Conservation (phyloP, 2,329 filamentous ascomycete genomes). For the Cladosporium colombiae region DNA sequence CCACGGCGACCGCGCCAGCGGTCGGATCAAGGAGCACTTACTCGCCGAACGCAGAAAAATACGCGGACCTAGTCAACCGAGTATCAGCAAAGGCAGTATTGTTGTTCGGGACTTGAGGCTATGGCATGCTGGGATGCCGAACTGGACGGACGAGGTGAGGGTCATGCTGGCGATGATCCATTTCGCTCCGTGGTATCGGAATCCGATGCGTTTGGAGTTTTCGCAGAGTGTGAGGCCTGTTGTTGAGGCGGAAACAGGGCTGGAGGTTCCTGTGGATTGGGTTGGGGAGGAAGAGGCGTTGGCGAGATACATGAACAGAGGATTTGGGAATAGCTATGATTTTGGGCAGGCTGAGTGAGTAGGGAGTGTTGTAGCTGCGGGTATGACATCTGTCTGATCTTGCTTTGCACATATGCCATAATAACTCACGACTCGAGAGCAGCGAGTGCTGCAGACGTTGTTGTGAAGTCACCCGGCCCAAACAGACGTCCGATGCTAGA, state of each 20-base stretch:
- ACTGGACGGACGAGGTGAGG: slow-evolving; percentile 43
- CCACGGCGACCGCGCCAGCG: slow-evolving; percentile 56
- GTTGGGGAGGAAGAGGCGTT: slow-evolving; percentile 45
- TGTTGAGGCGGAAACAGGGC: slow-evolving; percentile 43
- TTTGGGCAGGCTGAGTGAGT: slow-evolving; percentile 52
- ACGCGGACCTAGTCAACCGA: slow-evolving; percentile 52
- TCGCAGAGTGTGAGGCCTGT: slow-evolving; percentile 48
- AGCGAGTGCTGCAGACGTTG: neutral
- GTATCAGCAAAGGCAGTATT: slow-evolving; percentile 56
- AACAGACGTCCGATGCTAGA: neutral
- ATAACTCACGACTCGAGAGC: neutral
- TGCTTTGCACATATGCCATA: neutral
- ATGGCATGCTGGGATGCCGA: slow-evolving; percentile 55
- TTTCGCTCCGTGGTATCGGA: slow-evolving; percentile 43
- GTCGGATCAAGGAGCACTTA: slow-evolving; percentile 48
- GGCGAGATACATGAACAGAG: slow-evolving; percentile 55
- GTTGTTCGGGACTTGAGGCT: slow-evolving; percentile 50
- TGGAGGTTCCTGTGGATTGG: slow-evolving; percentile 57
- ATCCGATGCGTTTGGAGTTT: slow-evolving; percentile 36
- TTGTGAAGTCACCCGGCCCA: neutral
- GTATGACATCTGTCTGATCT: neutral
- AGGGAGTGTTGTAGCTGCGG: neutral
- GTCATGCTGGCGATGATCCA: slow-evolving; percentile 48
- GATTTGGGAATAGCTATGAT: slow-evolving; percentile 64
- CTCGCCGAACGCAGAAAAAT: slow-evolving; percentile 43